phyloP scores from a whole-genome alignment of 768 basidiomycete genomes.

The Strobilomyces dryophilus region DNA sequence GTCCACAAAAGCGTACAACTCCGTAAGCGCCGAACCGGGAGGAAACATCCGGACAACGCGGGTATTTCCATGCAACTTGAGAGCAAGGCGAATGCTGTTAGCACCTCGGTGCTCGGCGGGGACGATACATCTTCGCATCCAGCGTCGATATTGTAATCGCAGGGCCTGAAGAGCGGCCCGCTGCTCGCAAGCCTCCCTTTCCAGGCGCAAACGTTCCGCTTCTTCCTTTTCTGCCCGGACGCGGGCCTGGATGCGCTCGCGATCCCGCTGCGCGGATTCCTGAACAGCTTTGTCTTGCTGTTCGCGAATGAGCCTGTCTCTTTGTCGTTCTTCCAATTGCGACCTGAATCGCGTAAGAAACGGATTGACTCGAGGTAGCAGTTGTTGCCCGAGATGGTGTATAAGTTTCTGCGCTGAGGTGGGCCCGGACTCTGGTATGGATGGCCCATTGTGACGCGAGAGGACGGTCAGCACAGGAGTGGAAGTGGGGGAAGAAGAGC shows the following conservation, averaged over 20 bases:
- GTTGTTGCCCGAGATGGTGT: conserved; percentile 61
- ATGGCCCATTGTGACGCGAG: conserved; percentile 76
- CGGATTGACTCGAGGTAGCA: conserved; percentile 78
- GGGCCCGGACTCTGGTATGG: conserved; percentile 43
- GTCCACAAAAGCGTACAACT: conserved; percentile 74
- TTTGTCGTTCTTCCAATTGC: conserved; percentile 45
- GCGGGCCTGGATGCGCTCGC: conserved; percentile 57
- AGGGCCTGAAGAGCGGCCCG: conserved; percentile 31
- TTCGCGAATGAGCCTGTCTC: conserved; percentile 61
- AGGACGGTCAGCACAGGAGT: conserved; percentile 70
- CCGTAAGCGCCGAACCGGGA: conserved; percentile 46
- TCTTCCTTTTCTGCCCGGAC: conserved; percentile 43
- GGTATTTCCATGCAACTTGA: conserved; percentile 53
- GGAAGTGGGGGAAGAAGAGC: conserved; percentile 32
- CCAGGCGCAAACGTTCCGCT: conserved; percentile 32
- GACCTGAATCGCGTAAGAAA: conserved; percentile 63
- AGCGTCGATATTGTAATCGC: conserved; percentile 54
- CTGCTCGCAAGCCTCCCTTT: conserved; percentile 29
- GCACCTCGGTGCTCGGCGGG: conserved; percentile 25
- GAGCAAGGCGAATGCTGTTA: conserved; percentile 41
- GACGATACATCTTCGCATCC: conserved; percentile 50
- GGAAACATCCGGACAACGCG: conserved; percentile 58
- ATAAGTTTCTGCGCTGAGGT: conserved; percentile 64
- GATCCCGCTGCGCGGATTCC: conserved; percentile 60
- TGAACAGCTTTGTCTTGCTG: conserved; percentile 81